Conservation (phyloP, 352 stramenopile genomes). For the Globisporangium uncinulatum region DNA sequence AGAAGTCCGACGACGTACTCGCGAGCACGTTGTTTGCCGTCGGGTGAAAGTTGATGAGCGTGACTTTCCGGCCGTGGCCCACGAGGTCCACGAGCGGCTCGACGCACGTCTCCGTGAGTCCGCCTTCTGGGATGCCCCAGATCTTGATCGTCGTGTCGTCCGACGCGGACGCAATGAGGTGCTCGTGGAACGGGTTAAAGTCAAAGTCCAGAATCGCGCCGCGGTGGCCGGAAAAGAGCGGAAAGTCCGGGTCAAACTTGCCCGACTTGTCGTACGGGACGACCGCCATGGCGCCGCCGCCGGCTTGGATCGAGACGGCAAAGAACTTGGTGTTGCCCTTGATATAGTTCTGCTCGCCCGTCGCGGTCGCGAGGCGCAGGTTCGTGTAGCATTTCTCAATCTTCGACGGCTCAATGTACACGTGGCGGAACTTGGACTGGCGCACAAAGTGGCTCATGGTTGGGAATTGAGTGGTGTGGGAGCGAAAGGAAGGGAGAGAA, state of each 20-base stretch:
- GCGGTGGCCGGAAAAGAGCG: constrained; percentile 94
- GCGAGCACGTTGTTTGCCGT: constrained; percentile 97
- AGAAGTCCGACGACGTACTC: constrained; percentile 94
- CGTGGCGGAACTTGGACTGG: constrained; percentile 97
- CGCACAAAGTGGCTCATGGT: constrained; percentile 94
- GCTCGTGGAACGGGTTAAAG: constrained; percentile 98
- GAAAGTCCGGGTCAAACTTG: constrained; percentile 92
- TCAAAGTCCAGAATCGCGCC: constrained; percentile 98
- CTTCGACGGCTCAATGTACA: constrained; percentile 97
- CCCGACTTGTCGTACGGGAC: constrained; percentile 93
- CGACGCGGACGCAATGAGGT: constrained; percentile 94
- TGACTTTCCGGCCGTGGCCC: constrained; percentile 96
- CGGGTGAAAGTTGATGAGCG: constrained; percentile 97
- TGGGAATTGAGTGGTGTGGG: neutral
- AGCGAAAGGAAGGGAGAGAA: too few species aligned
- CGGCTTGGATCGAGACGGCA: constrained; percentile 90
- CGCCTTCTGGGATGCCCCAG: constrained; percentile 94
- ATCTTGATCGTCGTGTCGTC: constrained; percentile 99
- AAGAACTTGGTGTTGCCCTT: constrained; percentile 99
- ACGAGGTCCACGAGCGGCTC: constrained; percentile 95
- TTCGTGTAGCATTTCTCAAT: constrained; percentile 90
- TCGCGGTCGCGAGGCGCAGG: constrained; percentile 94
- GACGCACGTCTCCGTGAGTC: constrained; percentile 91
- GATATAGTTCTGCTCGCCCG: constrained; percentile 99
- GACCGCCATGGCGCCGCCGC: constrained; percentile 90